Conservation (phyloP, 2,329 filamentous ascomycete species). For the Fusarium pseudocircinatum region DNA sequence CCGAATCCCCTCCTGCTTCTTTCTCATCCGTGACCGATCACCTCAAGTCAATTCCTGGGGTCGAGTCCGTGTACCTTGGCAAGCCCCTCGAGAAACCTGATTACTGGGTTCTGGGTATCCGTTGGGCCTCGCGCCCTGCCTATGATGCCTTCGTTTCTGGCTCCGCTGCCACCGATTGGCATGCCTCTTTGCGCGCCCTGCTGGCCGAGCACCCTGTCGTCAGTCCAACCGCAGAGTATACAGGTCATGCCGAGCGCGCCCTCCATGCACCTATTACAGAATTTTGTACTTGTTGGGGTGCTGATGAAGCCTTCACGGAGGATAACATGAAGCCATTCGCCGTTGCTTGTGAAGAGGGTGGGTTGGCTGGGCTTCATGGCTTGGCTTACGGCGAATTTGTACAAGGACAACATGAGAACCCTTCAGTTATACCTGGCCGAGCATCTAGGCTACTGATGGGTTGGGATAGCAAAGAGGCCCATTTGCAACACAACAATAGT, state of each 20-base stretch:
- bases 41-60: conserved; percentile 47
- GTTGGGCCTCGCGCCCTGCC: conserved; percentile 48
- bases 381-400: conserved; percentile 48
- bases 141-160: conserved; percentile 54
- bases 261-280: conserved; percentile 52
- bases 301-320: conserved; percentile 45
- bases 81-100: conserved; percentile 48
- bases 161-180: conserved; percentile 53
- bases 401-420: conserved; percentile 43
- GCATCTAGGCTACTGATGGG: conserved; percentile 50
- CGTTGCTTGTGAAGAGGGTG: conserved; percentile 33
- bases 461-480: conserved; percentile 53
- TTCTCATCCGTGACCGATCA: conserved; percentile 41
- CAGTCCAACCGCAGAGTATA: conserved; percentile 30
- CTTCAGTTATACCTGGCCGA: conserved; percentile 42
- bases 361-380: conserved; percentile 46
- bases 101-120: conserved; percentile 46
- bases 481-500: conserved; percentile 47
- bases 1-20: conserved; percentile 41
- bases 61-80: conserved; percentile 48
- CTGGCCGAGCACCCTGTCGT: conserved; percentile 41
- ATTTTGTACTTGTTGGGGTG: conserved; percentile 49
- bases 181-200: conserved; percentile 49
- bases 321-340: conserved; percentile 45
- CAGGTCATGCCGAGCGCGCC: conserved; percentile 38